Evolutionary conservation across 2,329 filamentous ascomycete species (phyloP).

Genomic region (Fusarium poae): DNA sequence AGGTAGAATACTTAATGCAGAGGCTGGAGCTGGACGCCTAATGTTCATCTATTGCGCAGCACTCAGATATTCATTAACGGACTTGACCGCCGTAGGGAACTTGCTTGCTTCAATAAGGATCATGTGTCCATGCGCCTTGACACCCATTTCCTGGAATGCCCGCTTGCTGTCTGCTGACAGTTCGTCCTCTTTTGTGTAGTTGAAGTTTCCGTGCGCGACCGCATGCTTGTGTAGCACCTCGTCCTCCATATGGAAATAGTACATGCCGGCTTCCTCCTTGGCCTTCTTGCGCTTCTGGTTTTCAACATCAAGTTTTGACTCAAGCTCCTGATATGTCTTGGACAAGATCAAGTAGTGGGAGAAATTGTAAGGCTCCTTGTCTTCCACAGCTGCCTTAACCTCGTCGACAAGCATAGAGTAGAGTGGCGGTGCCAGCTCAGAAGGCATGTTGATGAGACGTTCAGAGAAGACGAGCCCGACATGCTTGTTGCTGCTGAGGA

Average conservation of each 20-base stretch:
- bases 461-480: constrained; percentile 92
- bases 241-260: constrained; percentile 97
- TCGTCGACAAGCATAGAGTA: constrained; percentile 95
- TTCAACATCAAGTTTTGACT: constrained; percentile 80
- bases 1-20: constrained; percentile 98
- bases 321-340: constrained; percentile 91
- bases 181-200: constrained; percentile 85
- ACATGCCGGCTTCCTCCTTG: constrained; percentile 71
- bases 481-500: constrained; percentile 68
- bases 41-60: constrained; percentile 58
- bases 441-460: constrained; percentile 95
- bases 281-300: constrained; percentile 73
- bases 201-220: constrained; percentile 75
- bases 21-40: constrained; percentile 68
- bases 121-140: constrained; percentile 85
- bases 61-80: constrained; percentile 79
- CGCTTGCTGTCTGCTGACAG: constrained; percentile 89
- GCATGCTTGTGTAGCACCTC: constrained; percentile 87
- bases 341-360: constrained; percentile 92
- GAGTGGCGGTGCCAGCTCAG: constrained; percentile 91
- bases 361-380: constrained; percentile 93
- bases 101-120: constrained; percentile 86
- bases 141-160: constrained; percentile 92
- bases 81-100: constrained; percentile 81
- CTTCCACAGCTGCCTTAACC: constrained; percentile 86